Conservation (phyloP, 257 asterid genomes). For the Parsonsia alboflavescens region DNA sequence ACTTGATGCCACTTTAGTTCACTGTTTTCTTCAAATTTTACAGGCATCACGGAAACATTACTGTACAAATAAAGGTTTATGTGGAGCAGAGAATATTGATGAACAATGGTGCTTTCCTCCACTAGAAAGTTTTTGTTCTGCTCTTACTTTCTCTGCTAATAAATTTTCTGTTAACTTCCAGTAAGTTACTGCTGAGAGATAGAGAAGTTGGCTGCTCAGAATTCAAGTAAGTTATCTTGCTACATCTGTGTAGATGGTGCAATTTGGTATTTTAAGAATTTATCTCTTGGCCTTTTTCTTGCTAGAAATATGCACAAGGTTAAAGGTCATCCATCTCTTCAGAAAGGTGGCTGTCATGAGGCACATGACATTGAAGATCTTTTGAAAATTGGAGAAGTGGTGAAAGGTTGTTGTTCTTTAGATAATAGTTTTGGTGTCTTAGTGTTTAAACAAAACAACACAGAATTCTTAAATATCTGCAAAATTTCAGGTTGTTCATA, state of each 20-base stretch:
- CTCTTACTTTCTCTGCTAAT: slow-evolving; percentile 36
- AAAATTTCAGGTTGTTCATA: slow-evolving; percentile 85
- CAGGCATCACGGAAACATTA: slow-evolving; percentile 94
- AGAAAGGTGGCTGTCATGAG: slow-evolving; percentile 95
- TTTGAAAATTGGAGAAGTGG: slow-evolving; percentile 84
- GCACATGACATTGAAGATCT: slow-evolving; percentile 98
- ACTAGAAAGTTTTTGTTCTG: slow-evolving; percentile 13
- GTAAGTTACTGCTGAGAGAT: slow-evolving; percentile 76
- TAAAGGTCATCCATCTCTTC: slow-evolving; percentile 82
- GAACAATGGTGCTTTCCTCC: slow-evolving; percentile 67
- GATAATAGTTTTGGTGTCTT: slow-evolving; percentile 1
- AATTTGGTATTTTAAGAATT: slow-evolving; percentile 11
- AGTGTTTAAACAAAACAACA: slow-evolving; percentile 13
- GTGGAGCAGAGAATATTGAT: slow-evolving; percentile 65
- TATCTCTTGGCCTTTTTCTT: slow-evolving; percentile 15
- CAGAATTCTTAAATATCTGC: slow-evolving; percentile 25
- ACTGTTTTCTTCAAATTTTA: slow-evolving; percentile 11
- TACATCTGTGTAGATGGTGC: slow-evolving; percentile 4
- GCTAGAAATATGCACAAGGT: slow-evolving; percentile 79
- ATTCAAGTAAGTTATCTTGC: slow-evolving; percentile 54
- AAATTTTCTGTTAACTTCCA: slow-evolving; percentile 31
- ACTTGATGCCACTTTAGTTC: background rate
- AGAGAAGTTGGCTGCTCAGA: slow-evolving; percentile 59
- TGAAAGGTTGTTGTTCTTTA: slow-evolving; percentile 61
- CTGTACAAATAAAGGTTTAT: slow-evolving; percentile 64